Evolutionary conservation across 2,329 filamentous ascomycete species (phyloP).

Genomic region (Stemphylium beticola): DNA sequence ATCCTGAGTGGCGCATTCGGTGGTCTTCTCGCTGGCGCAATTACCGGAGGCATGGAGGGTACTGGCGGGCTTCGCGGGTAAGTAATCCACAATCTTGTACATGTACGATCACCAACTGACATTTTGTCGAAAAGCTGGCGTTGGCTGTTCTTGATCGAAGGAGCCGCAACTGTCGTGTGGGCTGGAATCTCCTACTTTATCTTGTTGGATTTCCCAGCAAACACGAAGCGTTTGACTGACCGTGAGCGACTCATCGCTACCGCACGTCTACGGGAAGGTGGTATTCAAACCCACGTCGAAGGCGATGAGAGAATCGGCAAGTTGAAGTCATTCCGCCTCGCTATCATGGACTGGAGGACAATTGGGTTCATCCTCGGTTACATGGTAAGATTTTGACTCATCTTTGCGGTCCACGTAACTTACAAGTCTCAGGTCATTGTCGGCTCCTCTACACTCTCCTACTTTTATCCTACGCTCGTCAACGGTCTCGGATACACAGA

Average conservation of each 20-base stretch:
- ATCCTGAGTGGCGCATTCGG: conserved; percentile 61
- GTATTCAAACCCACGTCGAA: conserved; percentile 45
- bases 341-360: conserved; percentile 55
- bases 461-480: conserved; percentile 63
- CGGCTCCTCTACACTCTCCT: conserved; percentile 59
- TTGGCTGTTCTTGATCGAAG: conserved; percentile 56
- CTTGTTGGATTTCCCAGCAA: conserved; percentile 59
- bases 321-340: conserved; percentile 46
- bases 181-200: conserved; percentile 54
- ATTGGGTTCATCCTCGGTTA: conserved; percentile 59
- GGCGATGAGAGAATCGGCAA: conserved; percentile 45
- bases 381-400: conserved; percentile 48
- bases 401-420: conserved; percentile 20
- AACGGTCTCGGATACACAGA: conserved; percentile 58
- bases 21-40: conserved; percentile 50
- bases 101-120: neutral
- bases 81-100: neutral
- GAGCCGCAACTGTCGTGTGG: conserved; percentile 53
- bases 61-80: conserved; percentile 50
- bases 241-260: conserved; percentile 54
- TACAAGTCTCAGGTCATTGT: conserved; percentile 46
- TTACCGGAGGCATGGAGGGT: conserved; percentile 56
- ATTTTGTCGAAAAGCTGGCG: conserved; percentile 48
- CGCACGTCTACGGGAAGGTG: conserved; percentile 53
- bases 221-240: conserved; percentile 51